These are phyloP conservation scores for Pestalotiopsis sp. DNA, from an alignment of 2,329 filamentous ascomycete species.

Conservation along the genomic window DNA sequence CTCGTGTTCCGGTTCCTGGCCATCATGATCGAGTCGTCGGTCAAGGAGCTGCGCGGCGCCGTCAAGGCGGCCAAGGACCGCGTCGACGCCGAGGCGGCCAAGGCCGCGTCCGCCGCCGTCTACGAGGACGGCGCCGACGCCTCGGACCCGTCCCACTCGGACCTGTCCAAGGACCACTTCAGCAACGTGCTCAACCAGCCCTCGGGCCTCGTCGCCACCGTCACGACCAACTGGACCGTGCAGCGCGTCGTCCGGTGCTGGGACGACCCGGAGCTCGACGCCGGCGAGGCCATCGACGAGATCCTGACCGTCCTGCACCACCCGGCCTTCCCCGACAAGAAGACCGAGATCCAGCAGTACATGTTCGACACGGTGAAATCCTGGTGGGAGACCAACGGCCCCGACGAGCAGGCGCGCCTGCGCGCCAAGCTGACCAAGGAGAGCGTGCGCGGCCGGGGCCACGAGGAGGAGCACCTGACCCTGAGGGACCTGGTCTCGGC, in stretches of 20 bases:
- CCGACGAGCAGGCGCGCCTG: constrained; percentile 23
- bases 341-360: constrained; percentile 59
- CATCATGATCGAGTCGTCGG: constrained; percentile 31
- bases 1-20: constrained; percentile 31
- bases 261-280: constrained; percentile 65
- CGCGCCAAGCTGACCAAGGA: constrained; percentile 29
- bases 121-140: constrained; percentile 36
- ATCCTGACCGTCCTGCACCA: constrained; percentile 69
- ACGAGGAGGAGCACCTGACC: constrained; percentile 31
- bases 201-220: constrained; percentile 55
- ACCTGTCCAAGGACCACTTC: constrained; percentile 63
- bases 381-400: constrained; percentile 46
- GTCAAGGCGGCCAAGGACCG: constrained; percentile 32
- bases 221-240: constrained; percentile 67
- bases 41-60: constrained; percentile 32
- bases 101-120: constrained; percentile 27
- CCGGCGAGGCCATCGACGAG: constrained; percentile 64
- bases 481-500: constrained; percentile 24
- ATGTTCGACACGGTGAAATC: constrained; percentile 68
- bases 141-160: constrained; percentile 59
- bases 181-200: constrained; percentile 60
- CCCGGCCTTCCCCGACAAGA: constrained; percentile 55
- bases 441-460: constrained; percentile 27
- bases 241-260: constrained; percentile 71
- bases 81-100: constrained; percentile 31